Percentiles rank a stretch among this genome's conserved stretches.
Evolutionary conservation across 2,329 filamentous ascomycete species (phyloP).

Genomic region (Microcyclosporella mali): DNA sequence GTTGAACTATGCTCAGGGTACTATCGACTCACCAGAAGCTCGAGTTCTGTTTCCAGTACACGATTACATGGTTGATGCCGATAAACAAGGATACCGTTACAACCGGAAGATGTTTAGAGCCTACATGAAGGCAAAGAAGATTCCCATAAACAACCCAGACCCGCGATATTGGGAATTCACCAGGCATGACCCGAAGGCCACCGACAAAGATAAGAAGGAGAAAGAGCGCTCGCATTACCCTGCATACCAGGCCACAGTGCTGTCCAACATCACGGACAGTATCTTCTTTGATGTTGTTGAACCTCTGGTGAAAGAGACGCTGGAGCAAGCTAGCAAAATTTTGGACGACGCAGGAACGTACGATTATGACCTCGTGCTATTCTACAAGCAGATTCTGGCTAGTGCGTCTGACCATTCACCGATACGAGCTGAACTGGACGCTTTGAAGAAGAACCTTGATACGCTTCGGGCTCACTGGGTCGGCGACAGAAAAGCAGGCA

Average conservation of each 20-base stretch:
- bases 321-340: slow-evolving; percentile 10
- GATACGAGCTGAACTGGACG: slow-evolving; percentile 6
- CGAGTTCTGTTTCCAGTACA: slow-evolving; percentile 35
- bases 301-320: slow-evolving; percentile 17
- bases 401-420: not conserved
- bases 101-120: slow-evolving; percentile 39
- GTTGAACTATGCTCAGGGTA: slow-evolving; percentile 48
- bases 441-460: slow-evolving; percentile 4
- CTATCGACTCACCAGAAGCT: slow-evolving; percentile 10
- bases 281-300: slow-evolving; percentile 35
- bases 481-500: slow-evolving; percentile 1
- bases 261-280: slow-evolving; percentile 55
- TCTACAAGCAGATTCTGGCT: slow-evolving; percentile 6
- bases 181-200: slow-evolving; percentile 26
- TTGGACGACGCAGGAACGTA: not conserved
- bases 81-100: slow-evolving; percentile 47
- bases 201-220: slow-evolving; percentile 18
- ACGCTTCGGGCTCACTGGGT: slow-evolving; percentile 6
- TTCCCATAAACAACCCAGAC: slow-evolving; percentile 41
- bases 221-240: slow-evolving; percentile 1
- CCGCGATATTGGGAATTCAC: slow-evolving; percentile 26
- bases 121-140: slow-evolving; percentile 48
- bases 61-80: slow-evolving; percentile 41
- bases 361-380: slow-evolving; percentile 6
- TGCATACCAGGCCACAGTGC: not conserved